Base-by-base conservation (phyloP, 2,329 filamentous ascomycete genomes). In the Huntiella moniliformis region DNA sequence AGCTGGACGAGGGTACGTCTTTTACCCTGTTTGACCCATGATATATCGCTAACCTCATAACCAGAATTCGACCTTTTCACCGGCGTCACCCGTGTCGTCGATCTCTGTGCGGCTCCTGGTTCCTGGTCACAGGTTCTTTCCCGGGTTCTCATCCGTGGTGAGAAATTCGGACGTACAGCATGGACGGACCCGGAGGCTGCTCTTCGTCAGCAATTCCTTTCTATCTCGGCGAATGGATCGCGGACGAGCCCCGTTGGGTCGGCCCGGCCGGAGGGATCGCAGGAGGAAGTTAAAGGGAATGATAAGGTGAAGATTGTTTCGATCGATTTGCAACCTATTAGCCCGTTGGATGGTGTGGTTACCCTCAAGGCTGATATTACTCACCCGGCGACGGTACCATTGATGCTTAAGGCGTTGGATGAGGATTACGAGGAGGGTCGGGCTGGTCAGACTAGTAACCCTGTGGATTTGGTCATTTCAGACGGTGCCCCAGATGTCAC, bases 91-190 rank as follows among this genome's bases (percentile, higher is more conserved):
- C 74, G 91, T 33, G 91, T 98, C 1, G 88, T 98, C 12, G 91
- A 98, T 60, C 71, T 98, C 15, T 98, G 91, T 58, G 91, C 91
- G 31, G 91, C 91, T 0, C 91, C 91, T 0, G 91, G 91, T 22
- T 93, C 85, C 56, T 98, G 91, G 91, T 94, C 85, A 41, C 91
- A 98, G 61, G 91, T 98, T 0, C 72, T 98, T 11, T 96, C 88
- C 10, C 76, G 91, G 15, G 82, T 95, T 0, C 66, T 98, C 48
- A 94, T 96, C 61, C 87, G 91, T 61, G 85, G 86, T 43, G 87
- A 96, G 63, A 84, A 79, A 53, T 92, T 95, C 53, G 87, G 87
- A 3, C 73, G 84, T 17, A 68, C 77, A 47, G 82, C 85, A 47
- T 95, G 85, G 86, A 77, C 92, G 58, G 82, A 94, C 60, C 79